These are phyloP conservation scores for Trichosporon asahii DNA, from an alignment of 1,284 basidiomycete species.

Conservation along the genomic window DNA sequence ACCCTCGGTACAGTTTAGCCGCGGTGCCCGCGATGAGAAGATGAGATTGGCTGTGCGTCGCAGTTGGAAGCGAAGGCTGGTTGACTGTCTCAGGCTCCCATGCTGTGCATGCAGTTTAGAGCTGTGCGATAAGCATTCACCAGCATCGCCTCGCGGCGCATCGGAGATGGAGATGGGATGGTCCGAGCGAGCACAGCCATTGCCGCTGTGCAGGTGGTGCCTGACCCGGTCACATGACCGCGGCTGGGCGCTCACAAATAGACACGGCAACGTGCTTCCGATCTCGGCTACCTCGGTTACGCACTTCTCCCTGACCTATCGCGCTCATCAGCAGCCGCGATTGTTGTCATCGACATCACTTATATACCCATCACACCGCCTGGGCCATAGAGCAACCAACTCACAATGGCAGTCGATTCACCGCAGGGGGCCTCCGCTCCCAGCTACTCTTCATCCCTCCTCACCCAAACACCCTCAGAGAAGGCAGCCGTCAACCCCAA, in stretches of 20 bases:
- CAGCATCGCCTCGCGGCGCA: background rate
- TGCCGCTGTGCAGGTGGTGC: background rate
- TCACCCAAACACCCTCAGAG: background rate
- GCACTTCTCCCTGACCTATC: no score
- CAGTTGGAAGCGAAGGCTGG: background rate
- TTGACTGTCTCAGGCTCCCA: background rate
- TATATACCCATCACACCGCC: background rate
- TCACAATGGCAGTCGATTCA: background rate
- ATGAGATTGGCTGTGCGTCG: background rate
- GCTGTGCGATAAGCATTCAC: background rate
- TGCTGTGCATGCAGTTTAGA: background rate
- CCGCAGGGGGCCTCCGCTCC: background rate
- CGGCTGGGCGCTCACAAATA: background rate
- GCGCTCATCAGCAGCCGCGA: background rate
- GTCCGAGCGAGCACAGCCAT: background rate
- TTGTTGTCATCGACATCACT: background rate
- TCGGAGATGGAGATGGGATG: background rate
- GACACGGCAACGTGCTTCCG: background rate
- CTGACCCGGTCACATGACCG: background rate
- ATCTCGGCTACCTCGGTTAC: background rate
- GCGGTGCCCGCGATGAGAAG: background rate
- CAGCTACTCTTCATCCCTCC: background rate
- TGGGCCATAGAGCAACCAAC: background rate
- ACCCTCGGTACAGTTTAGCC: background rate
- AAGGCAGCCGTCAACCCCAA: slow-evolving; percentile 17